Evolutionary conservation across 208 protist species (phyloP).

Genomic region (Leishmania martiniquensis): DNA sequence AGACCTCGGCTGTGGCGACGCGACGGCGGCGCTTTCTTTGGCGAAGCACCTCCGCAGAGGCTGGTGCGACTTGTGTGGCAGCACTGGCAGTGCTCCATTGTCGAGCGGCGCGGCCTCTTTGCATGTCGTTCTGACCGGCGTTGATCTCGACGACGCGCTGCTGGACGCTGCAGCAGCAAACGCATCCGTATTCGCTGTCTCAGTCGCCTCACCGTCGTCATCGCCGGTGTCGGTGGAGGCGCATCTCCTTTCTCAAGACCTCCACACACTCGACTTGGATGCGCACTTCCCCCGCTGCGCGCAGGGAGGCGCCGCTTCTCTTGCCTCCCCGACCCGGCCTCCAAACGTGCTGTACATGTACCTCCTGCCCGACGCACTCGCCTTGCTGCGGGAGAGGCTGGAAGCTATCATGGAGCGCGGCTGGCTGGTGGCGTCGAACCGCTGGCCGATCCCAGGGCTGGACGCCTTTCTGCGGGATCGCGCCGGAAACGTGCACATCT

Average conservation of each 20-base stretch:
- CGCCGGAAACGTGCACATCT: slow-evolving; percentile 46
- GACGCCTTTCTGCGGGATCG: slow-evolving; percentile 29
- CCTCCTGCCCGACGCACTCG: slow-evolving; percentile 66
- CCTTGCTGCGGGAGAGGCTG: slow-evolving; percentile 46
- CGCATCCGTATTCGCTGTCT: slow-evolving; percentile 1
- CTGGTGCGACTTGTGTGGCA: slow-evolving; percentile 20
- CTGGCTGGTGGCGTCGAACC: slow-evolving; percentile 64
- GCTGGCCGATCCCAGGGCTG: slow-evolving; percentile 51
- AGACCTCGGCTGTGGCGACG: slow-evolving; percentile 80
- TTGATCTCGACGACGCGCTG: slow-evolving; percentile 73
- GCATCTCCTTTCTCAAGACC: slow-evolving; percentile 40
- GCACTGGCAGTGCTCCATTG: background rate
- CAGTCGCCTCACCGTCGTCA: slow-evolving; percentile 5
- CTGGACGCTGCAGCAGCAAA: slow-evolving; percentile 30
- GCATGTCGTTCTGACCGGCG: slow-evolving; percentile 30
- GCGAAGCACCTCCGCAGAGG: slow-evolving; percentile 26
- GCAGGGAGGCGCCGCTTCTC: background rate
- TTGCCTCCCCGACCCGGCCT: slow-evolving; percentile 1
- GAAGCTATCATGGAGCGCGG: slow-evolving; percentile 37
- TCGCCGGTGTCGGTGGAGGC: slow-evolving; percentile 27
- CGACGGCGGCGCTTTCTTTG: slow-evolving; percentile 43
- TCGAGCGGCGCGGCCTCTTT: background rate
- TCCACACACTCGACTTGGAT: slow-evolving; percentile 40
- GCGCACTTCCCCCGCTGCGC: slow-evolving; percentile 32
- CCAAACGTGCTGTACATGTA: slow-evolving; percentile 67